Percentiles rank a stretch among this genome's conserved stretches.
phyloP scores from a whole-genome alignment of 352 stramenopile genomes.

The Thalassiosira gravida region DNA sequence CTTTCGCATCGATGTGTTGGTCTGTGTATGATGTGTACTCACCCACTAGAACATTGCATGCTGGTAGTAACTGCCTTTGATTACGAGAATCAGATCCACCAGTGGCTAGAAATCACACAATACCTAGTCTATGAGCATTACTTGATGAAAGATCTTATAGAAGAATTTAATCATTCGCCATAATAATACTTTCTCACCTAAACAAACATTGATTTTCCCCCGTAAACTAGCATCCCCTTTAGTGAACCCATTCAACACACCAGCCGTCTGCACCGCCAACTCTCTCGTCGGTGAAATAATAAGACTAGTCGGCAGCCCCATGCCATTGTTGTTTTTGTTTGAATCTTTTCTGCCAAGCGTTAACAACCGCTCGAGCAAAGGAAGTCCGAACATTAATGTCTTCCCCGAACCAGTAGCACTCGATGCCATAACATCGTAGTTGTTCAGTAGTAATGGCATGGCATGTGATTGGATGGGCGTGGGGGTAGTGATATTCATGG shows the following conservation, averaged over 20 bases:
- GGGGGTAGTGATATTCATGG: slow-evolving; percentile 72
- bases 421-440: slow-evolving; percentile 57
- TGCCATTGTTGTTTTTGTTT: not conserved
- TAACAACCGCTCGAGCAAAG: slow-evolving; percentile 84
- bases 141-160: too few relatives aligned
- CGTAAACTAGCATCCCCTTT: too few relatives aligned
- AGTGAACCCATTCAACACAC: too few relatives aligned
- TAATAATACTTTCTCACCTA: too few relatives aligned
- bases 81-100: slow-evolving; percentile 27
- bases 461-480: slow-evolving; percentile 41
- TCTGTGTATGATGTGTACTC: too few relatives aligned
- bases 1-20: too few relatives aligned
- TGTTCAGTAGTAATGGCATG: slow-evolving; percentile 23
- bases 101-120: slow-evolving; percentile 17
- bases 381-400: slow-evolving; percentile 32
- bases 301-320: slow-evolving; percentile 32
- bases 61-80: slow-evolving; percentile 16
- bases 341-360: slow-evolving; percentile 46
- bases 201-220: slow-evolving; percentile 13
- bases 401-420: slow-evolving; percentile 37
- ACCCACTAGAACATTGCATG: slow-evolving; percentile 91
- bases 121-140: too few relatives aligned
- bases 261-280: too few relatives aligned
- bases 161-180: too few relatives aligned
- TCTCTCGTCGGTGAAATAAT: too few relatives aligned